Conservation (phyloP, 1,139 yeast species). For the Candida sp. region DNA sequence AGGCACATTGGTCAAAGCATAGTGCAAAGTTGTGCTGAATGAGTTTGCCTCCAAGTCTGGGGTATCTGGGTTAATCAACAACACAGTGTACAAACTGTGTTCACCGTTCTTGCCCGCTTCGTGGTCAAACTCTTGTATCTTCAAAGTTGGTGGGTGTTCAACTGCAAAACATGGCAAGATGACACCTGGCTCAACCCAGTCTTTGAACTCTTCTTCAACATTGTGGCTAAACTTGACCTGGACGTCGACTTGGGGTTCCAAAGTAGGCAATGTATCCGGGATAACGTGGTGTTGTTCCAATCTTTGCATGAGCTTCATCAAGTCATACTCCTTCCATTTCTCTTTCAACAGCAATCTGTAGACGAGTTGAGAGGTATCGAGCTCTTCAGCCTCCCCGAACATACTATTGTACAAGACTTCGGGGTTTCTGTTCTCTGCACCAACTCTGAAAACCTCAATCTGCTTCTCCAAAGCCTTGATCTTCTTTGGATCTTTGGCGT, state of each 20-base stretch:
- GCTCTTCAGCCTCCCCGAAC: slow-evolving; percentile 40
- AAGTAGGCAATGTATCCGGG: slow-evolving; percentile 93
- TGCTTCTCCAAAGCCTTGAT: slow-evolving; percentile 13
- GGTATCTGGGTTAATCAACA: slow-evolving; percentile 90
- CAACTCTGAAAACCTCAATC: slow-evolving; percentile 26
- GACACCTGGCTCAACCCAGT: slow-evolving; percentile 82
- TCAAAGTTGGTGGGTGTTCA: slow-evolving; percentile 72
- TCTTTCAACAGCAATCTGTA: slow-evolving; percentile 70
- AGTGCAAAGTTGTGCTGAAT: slow-evolving; percentile 74
- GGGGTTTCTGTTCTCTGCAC: slow-evolving; percentile 76
- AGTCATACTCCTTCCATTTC: slow-evolving; percentile 73
- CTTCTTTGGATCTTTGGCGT: slow-evolving; percentile 9
- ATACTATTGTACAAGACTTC: slow-evolving; percentile 76
- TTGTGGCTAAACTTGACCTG: slow-evolving; percentile 76
- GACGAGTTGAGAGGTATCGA: slow-evolving; percentile 79
- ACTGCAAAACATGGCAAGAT: slow-evolving; percentile 76
- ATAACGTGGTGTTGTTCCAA: slow-evolving; percentile 83
- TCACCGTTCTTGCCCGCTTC: slow-evolving; percentile 25
- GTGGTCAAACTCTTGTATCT: slow-evolving; percentile 72
- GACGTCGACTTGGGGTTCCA: slow-evolving; percentile 83
- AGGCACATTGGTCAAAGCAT: slow-evolving; percentile 76
- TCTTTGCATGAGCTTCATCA: slow-evolving; percentile 85
- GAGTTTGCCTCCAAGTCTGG: slow-evolving; percentile 78
- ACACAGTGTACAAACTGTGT: slow-evolving; percentile 66
- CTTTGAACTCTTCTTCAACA: slow-evolving; percentile 48